Percentiles rank a stretch among this genome's conserved stretches.
These are phyloP conservation scores for Ophiostoma angusticollis DNA, from an alignment of 2,329 filamentous ascomycete species.

Conservation along the genomic window DNA sequence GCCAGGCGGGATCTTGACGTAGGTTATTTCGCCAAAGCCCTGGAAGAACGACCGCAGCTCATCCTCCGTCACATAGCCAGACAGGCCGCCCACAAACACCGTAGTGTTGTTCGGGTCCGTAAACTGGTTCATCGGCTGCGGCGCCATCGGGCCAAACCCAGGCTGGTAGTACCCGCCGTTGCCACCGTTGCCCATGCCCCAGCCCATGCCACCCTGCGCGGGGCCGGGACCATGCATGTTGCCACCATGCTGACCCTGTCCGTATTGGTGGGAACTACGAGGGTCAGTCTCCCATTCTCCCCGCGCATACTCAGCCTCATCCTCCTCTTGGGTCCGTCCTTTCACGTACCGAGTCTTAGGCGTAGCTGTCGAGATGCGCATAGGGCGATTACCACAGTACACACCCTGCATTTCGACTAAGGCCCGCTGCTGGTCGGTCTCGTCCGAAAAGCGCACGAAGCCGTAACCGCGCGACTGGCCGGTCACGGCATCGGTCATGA, in stretches of 20 bases:
- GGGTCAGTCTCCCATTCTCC: neutral
- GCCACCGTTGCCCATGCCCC: conserved; percentile 17
- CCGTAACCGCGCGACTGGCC: conserved; percentile 96
- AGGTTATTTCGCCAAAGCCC: conserved; percentile 97
- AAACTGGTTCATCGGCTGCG: conserved; percentile 82
- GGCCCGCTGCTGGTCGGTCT: conserved; percentile 90
- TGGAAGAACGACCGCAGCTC: conserved; percentile 99
- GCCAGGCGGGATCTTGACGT: conserved; percentile 98
- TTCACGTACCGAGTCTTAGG: conserved; percentile 67
- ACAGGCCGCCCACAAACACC: conserved; percentile 93
- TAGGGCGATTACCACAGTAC: conserved; percentile 95
- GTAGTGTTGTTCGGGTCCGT: conserved; percentile 99
- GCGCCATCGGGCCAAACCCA: conserved; percentile 20
- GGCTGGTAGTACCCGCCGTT: conserved; percentile 25
- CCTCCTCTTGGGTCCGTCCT: too few relatives aligned
- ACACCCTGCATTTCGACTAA: conserved; percentile 98
- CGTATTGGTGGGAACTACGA: conserved; percentile 27
- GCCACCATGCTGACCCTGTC: conserved; percentile 23
- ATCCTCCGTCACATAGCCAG: conserved; percentile 96
- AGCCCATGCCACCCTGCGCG: conserved; percentile 32
- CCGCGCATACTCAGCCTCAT: too few relatives aligned
- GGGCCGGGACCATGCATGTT: conserved; percentile 28
- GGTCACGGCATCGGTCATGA: conserved; percentile 98
- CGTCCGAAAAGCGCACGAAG: conserved; percentile 93
- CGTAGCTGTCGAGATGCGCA: conserved; percentile 95